Conservation (phyloP, 2,329 filamentous ascomycete species). For the Sclerotinia minor region DNA sequence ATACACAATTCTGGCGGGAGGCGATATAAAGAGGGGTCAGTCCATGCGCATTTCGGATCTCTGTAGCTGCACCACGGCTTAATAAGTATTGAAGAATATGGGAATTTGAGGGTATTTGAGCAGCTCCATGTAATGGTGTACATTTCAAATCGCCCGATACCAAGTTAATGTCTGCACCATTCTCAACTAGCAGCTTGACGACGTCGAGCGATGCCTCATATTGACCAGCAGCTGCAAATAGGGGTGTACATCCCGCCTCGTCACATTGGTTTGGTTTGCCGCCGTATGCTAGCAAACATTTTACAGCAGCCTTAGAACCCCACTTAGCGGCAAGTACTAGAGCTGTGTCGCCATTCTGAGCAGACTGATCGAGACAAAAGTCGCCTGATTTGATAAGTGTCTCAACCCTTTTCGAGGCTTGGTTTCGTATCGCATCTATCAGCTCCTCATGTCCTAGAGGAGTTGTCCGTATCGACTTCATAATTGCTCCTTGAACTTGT, state of each 20-base stretch:
- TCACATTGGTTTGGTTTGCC: slow-evolving; percentile 19
- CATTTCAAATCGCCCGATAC: slow-evolving; percentile 17
- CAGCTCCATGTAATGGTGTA: slow-evolving; percentile 21
- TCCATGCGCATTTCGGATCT: slow-evolving; percentile 20
- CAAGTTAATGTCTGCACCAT: slow-evolving; percentile 13
- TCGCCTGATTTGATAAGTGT: slow-evolving; percentile 21
- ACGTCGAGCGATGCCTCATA: slow-evolving; percentile 15
- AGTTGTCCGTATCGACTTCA: slow-evolving; percentile 19
- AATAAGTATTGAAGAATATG: slow-evolving; percentile 16
- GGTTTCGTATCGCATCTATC: slow-evolving; percentile 18
- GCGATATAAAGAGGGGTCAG: slow-evolving; percentile 24
- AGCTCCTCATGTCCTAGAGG: slow-evolving; percentile 18
- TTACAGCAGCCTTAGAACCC: slow-evolving; percentile 10
- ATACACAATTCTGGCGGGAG: slow-evolving; percentile 21
- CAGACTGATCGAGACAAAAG: slow-evolving; percentile 11
- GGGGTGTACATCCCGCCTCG: slow-evolving; percentile 17
- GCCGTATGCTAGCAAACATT: slow-evolving; percentile 21
- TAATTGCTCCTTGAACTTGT: slow-evolving; percentile 22
- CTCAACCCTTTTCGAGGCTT: slow-evolving; percentile 6
- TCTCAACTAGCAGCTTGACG: slow-evolving; percentile 20
- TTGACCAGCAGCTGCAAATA: slow-evolving; percentile 19
- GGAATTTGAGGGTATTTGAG: slow-evolving; percentile 16
- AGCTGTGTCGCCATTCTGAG: slow-evolving; percentile 20
- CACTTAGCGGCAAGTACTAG: slow-evolving; percentile 22
- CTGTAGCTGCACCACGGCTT: slow-evolving; percentile 21